Evolutionary conservation across 305 asterid species (phyloP), one percentile per base, ranked within the genome.

Genomic region (Fraxinus paxiana): DNA sequence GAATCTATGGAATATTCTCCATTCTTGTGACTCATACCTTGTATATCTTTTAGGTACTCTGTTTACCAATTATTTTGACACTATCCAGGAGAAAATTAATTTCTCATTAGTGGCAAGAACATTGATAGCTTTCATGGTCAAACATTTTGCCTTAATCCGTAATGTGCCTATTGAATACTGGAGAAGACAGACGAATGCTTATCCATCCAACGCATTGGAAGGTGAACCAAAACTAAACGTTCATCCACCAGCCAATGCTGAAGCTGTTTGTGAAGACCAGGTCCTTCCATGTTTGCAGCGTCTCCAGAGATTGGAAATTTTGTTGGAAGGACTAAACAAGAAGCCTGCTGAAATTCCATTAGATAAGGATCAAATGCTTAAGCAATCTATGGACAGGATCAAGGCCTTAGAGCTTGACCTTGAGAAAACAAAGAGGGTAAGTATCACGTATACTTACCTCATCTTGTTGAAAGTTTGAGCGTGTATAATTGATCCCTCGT

Each of bases 341-440:
- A 92, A 89, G 86, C 98, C 98, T n/a, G 81, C 91, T 38, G 93
- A 88, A 83, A 92, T 96, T 76, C 98, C 99, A 73, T 72, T 82
- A 20, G 98, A 94, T 83, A 96, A 96, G 88, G 98, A 96, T 41
- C 91, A 87, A 82, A 87, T 96, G 86, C 91, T 96, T 79, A 93
- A 84, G 80, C 97, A 94, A 77, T 96, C 98, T 20, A 82, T 96
- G 77, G 92, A 89, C 75, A 92, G 99, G 90, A 94, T 96, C 85
- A 94, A 92, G 92, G 85, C 82, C 20, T 89, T 96, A 12, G 99
- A 96, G 85, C 79, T 71, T 79, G 99, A 96, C 84, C 97, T 96
- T 67, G 97, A 90, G 82, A 92, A 92, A 79, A 96, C 99, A 81
- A 96, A 96, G 88, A 91, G 90, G 94, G 99, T 94, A 91, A 86